Evolutionary conservation across 768 basidiomycete genomes (phyloP), one percentile per base, ranked within the genome.

Genomic region (Aureoboletus auriporus): DNA sequence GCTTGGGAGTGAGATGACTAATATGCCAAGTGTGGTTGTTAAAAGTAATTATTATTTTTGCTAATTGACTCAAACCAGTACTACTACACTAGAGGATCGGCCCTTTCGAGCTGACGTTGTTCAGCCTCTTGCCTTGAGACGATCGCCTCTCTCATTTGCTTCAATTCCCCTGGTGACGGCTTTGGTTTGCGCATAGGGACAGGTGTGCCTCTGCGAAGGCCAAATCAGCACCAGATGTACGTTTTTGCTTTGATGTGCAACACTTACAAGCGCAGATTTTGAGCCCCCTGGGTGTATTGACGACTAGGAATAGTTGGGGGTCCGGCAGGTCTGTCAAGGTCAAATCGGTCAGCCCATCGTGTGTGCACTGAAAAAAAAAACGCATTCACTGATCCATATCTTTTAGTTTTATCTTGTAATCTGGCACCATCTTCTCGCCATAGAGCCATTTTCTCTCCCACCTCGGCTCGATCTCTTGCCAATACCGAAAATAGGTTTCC

Each of bases 391-490:
- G 5, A 2, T 51, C 49, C 23, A 23, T 17, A 1, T 46, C 50
- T 2, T 43, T 6, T 4, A 46, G 46, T 14, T 6, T 27, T 29
- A 47, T 33, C 13, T 39, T 35, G 8, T 34, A 13, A 5, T 47
- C 49, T n/a, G 37, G 33, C 2, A 6, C 47, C 42, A 14, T 42
- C 13, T 49, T 42, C 29, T 55, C 51, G 28, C 53, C 58, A 26
- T 57, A 61, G 29, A 66, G 11, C 66, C 66, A 66, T n/a, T 49
- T 10, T 23, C 54, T 56, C 33, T 56, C 52, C 63, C 67, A 63
- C 5, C 5, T 41, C 2, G 56, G 54, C 11, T 55, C 50, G 5
- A 52, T 57, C 26, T 69, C 51, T 26, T 54, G 53, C 63, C 67
- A 68, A 30, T 64, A 57, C 28, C 48, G 45, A 33, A 61, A 68